Conservation (phyloP, 768 basidiomycete genomes). For the Auriscalpium microsporum region DNA sequence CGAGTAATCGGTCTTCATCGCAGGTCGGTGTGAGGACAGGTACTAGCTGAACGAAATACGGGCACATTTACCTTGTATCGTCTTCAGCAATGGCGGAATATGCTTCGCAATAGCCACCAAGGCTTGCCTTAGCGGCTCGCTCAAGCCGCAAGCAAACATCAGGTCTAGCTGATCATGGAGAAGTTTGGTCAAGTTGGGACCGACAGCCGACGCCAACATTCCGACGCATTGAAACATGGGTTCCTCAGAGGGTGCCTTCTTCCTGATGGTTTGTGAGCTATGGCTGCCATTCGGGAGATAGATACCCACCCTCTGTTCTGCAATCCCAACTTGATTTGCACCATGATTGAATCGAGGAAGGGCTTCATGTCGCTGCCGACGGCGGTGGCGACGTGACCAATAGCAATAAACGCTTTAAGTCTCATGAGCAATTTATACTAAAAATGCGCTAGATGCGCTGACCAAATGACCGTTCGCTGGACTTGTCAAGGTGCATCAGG, state of each 20-base stretch:
- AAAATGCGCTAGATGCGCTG: slow-evolving; percentile 13
- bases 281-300: neutral
- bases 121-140: slow-evolving; percentile 80
- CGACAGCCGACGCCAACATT: slow-evolving; percentile 92
- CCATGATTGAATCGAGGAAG: slow-evolving; percentile 88
- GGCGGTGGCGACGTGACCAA: slow-evolving; percentile 88
- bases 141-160: slow-evolving; percentile 92
- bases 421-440: slow-evolving; percentile 1
- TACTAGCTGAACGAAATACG: neutral
- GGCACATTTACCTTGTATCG: slow-evolving; percentile 68
- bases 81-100: slow-evolving; percentile 85
- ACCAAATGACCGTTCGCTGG: slow-evolving; percentile 85
- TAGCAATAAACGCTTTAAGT: slow-evolving; percentile 79
- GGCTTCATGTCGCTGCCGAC: slow-evolving; percentile 94
- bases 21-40: neutral
- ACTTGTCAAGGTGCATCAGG: slow-evolving; percentile 79
- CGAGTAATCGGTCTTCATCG: slow-evolving; percentile 73
- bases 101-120: slow-evolving; percentile 75
- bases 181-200: slow-evolving; percentile 90
- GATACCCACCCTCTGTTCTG: slow-evolving; percentile 71
- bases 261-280: slow-evolving; percentile 31
- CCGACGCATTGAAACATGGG: slow-evolving; percentile 97
- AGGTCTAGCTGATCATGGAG: slow-evolving; percentile 94
- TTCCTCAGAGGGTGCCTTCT: slow-evolving; percentile 89
- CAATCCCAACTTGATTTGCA: slow-evolving; percentile 81